Conservation (phyloP, 1,284 basidiomycete genomes). For the Somion occarium region DNA sequence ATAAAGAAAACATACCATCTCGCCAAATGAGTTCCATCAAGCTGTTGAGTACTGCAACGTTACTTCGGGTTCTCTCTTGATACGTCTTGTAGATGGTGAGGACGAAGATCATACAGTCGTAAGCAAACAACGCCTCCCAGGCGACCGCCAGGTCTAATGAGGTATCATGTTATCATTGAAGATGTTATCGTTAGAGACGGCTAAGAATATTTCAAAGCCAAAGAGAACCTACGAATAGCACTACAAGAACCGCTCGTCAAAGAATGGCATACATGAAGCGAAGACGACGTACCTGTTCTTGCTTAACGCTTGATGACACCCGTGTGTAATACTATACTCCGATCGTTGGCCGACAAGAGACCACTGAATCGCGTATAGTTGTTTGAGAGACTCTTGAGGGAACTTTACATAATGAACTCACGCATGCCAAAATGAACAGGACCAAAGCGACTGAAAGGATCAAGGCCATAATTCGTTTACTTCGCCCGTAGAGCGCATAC, state of each 20-base stretch:
- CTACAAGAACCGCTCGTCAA: background rate
- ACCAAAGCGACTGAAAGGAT: conserved; percentile 14
- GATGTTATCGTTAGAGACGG: no score
- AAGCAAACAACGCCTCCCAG: conserved; percentile 16
- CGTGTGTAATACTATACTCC: conserved; percentile 13
- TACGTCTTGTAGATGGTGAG: conserved; percentile 15
- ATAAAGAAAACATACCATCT: conserved; percentile 14
- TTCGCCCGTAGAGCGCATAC: conserved; percentile 23
- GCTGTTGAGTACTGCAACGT: conserved; percentile 1
- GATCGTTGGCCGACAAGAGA: conserved; percentile 12
- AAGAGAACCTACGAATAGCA: conserved; percentile 8
- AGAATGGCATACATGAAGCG: background rate
- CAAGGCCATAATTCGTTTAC: conserved; percentile 16
- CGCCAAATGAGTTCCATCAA: conserved; percentile 10
- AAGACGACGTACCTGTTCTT: conserved; percentile 26
- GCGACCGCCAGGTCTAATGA: conserved; percentile 14
- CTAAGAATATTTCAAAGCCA: background rate
- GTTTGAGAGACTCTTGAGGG: background rate
- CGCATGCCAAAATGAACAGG: conserved; percentile 18
- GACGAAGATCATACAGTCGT: conserved; percentile 13
- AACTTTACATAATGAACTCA: conserved; percentile 9
- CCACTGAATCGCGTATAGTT: background rate
- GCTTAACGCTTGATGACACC: conserved; percentile 7
- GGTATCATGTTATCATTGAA: background rate
- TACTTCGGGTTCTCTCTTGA: conserved; percentile 6